Evolutionary conservation across 2,329 filamentous ascomycete genomes (phyloP), one percentile per base, ranked within the genome.

Genomic region (Onygenales sp.): DNA sequence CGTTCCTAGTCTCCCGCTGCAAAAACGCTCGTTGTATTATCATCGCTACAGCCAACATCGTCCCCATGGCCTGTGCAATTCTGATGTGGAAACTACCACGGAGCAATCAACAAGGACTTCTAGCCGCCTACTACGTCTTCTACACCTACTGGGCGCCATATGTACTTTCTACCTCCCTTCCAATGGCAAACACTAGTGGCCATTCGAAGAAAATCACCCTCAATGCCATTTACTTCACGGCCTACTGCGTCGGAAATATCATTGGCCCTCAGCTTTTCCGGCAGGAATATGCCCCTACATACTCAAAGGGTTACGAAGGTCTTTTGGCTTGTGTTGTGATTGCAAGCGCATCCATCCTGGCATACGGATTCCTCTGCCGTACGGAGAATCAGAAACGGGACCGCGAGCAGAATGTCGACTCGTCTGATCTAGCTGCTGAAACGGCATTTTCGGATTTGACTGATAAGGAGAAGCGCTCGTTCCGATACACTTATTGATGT

Each of bases 181-280:
- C 74, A 45, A 68, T 70, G 4, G 69, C 65, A 6, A 77, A 77
- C 55, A 63, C 74, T 5, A 74, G 70, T 4, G 74, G 74, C 0
- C 74, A 77, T 52, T 74, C 73, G 0, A 77, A 77, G 59, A 73
- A 74, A 51, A 71, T 73, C 9, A 75, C 74, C 0, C 67, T 72
- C 3, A 74, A 70, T 31, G 74, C 74, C 0, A 56, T 77, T 6
- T 66, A 70, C 5, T 70, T 76, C 42, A 63, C 75, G 21, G 63
- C 67, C 27, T 75, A 72, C 55, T 70, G 69, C 39, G 59, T 67
- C 6, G 72, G 71, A 5, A 75, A 74, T 53, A 70, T 75, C 21
- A 59, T 74, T 14, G 72, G 71, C 0, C 72, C 73, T 10, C 73
- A 74, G 56, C 63, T 72, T 0, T 75, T 75, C 57, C 68, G 70